A percentile compares a stretch with the other conserved stretches of the same genome.
These are phyloP conservation scores for Neofusicoccum sp. DNA, from an alignment of 2,329 filamentous ascomycete species.

Conservation along the genomic window DNA sequence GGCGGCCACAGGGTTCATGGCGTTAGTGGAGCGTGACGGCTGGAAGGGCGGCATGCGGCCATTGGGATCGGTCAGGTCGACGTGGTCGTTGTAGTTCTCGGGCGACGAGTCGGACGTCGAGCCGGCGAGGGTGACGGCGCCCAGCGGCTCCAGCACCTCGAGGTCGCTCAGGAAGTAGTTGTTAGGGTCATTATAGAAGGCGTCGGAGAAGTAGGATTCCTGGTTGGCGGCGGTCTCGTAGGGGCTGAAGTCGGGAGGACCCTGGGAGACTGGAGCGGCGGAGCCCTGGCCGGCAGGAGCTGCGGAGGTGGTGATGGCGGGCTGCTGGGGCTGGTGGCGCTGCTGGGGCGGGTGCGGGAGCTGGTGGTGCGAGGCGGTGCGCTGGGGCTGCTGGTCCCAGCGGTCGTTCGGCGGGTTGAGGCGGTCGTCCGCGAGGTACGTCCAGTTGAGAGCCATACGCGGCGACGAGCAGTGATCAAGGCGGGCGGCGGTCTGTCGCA, in stretches of 20 bases:
- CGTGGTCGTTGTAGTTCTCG: constrained; percentile 31
- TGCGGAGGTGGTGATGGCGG: neutral
- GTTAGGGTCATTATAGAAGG: constrained; percentile 37
- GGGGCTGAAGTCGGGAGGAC: constrained; percentile 34
- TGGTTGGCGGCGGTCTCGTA: constrained; percentile 35
- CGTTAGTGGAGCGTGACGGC: neutral
- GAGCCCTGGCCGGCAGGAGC: constrained; percentile 10
- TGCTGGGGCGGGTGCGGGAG: neutral
- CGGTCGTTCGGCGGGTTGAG: constrained; percentile 41
- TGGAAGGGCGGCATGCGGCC: constrained; percentile 16
- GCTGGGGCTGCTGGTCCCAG: constrained; percentile 30
- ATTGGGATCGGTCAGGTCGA: constrained; percentile 15
- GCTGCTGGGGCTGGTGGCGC: neutral
- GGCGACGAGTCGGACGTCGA: constrained; percentile 43
- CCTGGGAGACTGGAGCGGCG: neutral
- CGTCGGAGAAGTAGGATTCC: constrained; percentile 42
- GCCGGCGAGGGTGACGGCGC: constrained; percentile 32
- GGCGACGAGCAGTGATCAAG: constrained; percentile 24
- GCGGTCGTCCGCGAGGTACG: constrained; percentile 40
- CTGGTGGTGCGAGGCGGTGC: neutral
- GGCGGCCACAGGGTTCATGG: neutral
- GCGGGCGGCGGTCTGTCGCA: constrained; percentile 5
- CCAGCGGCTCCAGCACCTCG: constrained; percentile 41
- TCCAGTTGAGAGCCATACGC: constrained; percentile 44
- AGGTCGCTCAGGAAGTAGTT: constrained; percentile 45